Base-by-base conservation (phyloP, 192 early-diverging fungal genomes). In the Haplosporangium gracile region DNA sequence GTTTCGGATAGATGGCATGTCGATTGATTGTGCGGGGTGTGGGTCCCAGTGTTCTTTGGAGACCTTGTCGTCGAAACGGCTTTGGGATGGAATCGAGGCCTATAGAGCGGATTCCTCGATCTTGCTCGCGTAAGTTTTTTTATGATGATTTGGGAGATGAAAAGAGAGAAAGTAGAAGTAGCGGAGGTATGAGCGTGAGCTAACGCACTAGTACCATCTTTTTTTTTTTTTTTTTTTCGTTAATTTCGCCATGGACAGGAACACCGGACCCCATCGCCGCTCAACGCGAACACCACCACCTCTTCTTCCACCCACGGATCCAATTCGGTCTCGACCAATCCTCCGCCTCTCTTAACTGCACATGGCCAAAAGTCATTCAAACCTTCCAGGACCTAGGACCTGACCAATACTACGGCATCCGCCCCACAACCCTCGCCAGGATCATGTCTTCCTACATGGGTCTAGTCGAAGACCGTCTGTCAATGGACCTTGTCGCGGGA, bases 231-330 rank as follows among this genome's bases (percentile, higher is more conserved):
- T 70, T 68, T 32, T 53, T n/a, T 53, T 29, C 89, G 0, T 42
- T 89, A 4, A 69, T 91, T 24, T 81, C 83, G 2, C 88, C 73
- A 29, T 81, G 72, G 75, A 74, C 78, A 70, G 82, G 88, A 11
- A 74, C 74, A 16, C 74, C 78, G 1, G 82, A 84, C n/a, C 34
- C 55, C 22, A 51, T 68, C 1, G 69, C 75, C 2, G 82, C 79
- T 24, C 77, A 88, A 63, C 68, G 76, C 11, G 75, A 89, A 70
- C 86, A 85, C 24, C 72, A 70, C 71, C 79, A 84, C 36, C 75
- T 84, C 18, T 91, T 90, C 71, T 70, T 82, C n/a, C 84, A 86
- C 42, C 84, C 78, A 3, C 43, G 84, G 63, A 86, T 86, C 18
- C 78, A 86, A 45, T 86, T 86, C 68, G 84, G 69, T 0, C 78